A percentile compares a stretch with the other conserved stretches of the same genome.
Conservation (phyloP, 305 asterid species). For the Fraxinus angustifolia region DNA sequence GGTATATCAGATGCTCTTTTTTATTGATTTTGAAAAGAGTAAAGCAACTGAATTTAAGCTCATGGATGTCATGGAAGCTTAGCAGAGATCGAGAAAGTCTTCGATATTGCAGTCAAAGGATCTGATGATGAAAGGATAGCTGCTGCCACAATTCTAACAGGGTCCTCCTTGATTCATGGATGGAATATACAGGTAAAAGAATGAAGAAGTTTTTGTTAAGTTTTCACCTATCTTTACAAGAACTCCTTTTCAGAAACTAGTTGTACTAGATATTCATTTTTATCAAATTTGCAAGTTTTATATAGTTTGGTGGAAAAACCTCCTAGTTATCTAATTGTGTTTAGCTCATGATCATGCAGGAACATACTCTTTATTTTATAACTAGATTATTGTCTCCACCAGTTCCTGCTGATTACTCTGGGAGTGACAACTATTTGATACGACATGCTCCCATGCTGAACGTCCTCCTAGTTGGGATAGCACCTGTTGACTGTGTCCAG, state of each 20-base stretch:
- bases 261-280: background rate
- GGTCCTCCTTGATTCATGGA: conserved; percentile 75
- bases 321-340: conserved; percentile 18
- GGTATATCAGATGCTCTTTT: conserved; percentile 31
- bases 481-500: conserved; percentile 91
- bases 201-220: background rate
- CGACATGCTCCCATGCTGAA: conserved; percentile 82
- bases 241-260: background rate
- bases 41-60: conserved; percentile 81
- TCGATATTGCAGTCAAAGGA: conserved; percentile 77
- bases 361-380: conserved; percentile 73
- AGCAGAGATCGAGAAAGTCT: conserved; percentile 87
- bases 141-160: conserved; percentile 89
- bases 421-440: conserved; percentile 75
- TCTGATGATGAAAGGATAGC: conserved; percentile 71
- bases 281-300: background rate
- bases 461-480: conserved; percentile 84
- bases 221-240: background rate
- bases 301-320: background rate
- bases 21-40: conserved; percentile 44
- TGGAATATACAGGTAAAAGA: conserved; percentile 85
- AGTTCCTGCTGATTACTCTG: conserved; percentile 56
- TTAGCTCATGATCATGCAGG: conserved; percentile 52
- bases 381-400: conserved; percentile 89
- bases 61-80: conserved; percentile 93